Conservation (phyloP, 768 basidiomycete species). For the Boletus edulis region DNA sequence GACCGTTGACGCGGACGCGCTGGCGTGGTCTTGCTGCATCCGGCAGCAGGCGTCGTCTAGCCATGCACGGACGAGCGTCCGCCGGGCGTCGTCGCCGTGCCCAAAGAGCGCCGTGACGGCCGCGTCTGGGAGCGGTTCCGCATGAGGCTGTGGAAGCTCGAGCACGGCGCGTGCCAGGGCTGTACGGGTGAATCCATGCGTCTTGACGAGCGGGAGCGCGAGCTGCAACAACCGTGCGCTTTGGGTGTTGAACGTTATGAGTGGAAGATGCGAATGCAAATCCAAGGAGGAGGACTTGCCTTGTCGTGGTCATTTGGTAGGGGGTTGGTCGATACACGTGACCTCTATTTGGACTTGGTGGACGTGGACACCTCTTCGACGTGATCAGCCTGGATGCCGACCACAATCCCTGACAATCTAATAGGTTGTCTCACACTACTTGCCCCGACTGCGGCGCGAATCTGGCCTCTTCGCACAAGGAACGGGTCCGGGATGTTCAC, state of each 20-base stretch:
- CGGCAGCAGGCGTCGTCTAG: constrained; percentile 57
- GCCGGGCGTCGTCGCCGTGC: constrained; percentile 59
- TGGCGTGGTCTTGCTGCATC: constrained; percentile 38
- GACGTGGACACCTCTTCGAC: too few relatives aligned
- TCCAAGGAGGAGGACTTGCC: constrained; percentile 6
- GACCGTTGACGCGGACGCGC: neutral
- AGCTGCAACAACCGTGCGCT: constrained; percentile 48
- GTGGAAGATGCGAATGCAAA: neutral
- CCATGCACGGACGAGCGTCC: constrained; percentile 71
- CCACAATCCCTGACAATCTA: too few relatives aligned
- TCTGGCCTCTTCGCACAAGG: too few relatives aligned
- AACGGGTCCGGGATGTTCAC: too few relatives aligned
- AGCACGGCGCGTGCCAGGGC: constrained; percentile 66
- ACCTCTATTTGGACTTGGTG: too few relatives aligned
- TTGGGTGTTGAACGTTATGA: neutral
- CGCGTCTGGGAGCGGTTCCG: constrained; percentile 62
- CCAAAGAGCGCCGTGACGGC: constrained; percentile 78
- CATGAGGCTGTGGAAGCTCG: constrained; percentile 45
- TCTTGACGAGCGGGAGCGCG: constrained; percentile 60
- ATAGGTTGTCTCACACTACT: too few relatives aligned
- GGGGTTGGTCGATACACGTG: too few relatives aligned
- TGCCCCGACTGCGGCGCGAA: too few relatives aligned
- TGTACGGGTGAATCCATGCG: constrained; percentile 73
- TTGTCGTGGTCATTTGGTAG: constrained; percentile 6
- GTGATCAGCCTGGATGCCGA: too few relatives aligned